These are phyloP conservation scores for Kwoniella bestiolae DNA, from an alignment of 768 basidiomycete genomes.

Conservation along the genomic window DNA sequence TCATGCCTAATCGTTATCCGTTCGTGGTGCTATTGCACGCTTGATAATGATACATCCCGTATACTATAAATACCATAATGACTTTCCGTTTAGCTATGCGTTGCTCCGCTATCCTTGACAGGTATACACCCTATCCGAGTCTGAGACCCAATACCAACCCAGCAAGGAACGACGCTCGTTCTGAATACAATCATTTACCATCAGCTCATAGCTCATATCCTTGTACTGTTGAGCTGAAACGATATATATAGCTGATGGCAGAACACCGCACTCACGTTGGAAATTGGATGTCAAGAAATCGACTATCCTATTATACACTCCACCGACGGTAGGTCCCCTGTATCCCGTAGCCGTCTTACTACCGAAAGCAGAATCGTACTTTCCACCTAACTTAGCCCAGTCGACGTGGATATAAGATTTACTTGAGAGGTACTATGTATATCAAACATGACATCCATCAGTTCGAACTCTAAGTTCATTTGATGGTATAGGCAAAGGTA, in stretches of 20 bases:
- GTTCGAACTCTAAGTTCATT: neutral
- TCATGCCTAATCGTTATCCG: too few species aligned
- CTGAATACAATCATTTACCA: constrained; percentile 18
- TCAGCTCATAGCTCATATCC: constrained; percentile 12
- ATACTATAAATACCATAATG: too few species aligned
- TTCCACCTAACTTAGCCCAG: constrained; percentile 69
- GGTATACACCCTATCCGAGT: constrained; percentile 64
- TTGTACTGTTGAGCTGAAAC: neutral
- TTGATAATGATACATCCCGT: too few species aligned
- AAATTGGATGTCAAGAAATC: constrained; percentile 91
- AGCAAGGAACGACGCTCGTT: constrained; percentile 79
- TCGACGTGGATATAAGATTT: constrained; percentile 74
- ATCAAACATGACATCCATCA: too few species aligned
- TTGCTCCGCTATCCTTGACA: neutral
- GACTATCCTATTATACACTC: constrained; percentile 65
- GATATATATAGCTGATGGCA: neutral
- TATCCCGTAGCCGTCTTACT: constrained; percentile 64
- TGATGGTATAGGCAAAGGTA: neutral
- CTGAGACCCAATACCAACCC: constrained; percentile 81
- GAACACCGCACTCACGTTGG: constrained; percentile 64
- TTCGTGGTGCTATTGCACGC: too few species aligned
- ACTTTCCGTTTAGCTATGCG: too few species aligned
- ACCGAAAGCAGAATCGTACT: constrained; percentile 77
- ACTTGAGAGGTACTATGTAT: constrained; percentile 78
- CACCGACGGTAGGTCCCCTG: constrained; percentile 65